These are phyloP conservation scores for Pestalotiopsis sp. DNA, from an alignment of 2,329 filamentous ascomycete genomes.

Conservation along the genomic window DNA sequence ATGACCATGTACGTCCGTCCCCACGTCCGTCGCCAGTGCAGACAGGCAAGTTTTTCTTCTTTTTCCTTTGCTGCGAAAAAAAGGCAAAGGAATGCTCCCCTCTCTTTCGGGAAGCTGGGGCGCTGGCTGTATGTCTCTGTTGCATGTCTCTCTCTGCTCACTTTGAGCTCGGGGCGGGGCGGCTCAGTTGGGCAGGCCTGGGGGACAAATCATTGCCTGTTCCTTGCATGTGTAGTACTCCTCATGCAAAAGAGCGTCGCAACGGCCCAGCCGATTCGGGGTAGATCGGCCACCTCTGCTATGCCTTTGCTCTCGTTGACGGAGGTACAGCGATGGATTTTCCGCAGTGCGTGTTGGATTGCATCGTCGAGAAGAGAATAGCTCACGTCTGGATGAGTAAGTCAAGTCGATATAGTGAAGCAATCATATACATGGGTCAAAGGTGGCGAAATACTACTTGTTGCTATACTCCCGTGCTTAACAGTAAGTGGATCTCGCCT, in stretches of 20 bases:
- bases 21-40: too few species aligned
- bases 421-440: too few species aligned
- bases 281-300: background rate
- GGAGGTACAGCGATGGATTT: background rate
- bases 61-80: background rate
- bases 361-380: background rate
- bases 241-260: background rate
- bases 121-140: background rate
- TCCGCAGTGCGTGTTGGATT: background rate
- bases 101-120: background rate
- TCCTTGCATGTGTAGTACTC: constrained; percentile 4
- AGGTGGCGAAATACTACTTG: too few species aligned
- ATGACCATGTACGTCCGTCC: too few species aligned
- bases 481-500: background rate
- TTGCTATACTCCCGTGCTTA: background rate
- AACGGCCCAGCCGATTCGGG: constrained; percentile 1
- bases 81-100: background rate
- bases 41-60: background rate
- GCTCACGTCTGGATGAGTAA: background rate
- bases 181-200: constrained; percentile 9
- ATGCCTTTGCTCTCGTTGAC: background rate
- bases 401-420: background rate
- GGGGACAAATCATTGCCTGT: background rate
- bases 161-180: constrained; percentile 1
- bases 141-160: background rate